These are phyloP conservation scores for Colletotrichum falcatum DNA, from an alignment of 2,329 filamentous ascomycete genomes.

Conservation along the genomic window DNA sequence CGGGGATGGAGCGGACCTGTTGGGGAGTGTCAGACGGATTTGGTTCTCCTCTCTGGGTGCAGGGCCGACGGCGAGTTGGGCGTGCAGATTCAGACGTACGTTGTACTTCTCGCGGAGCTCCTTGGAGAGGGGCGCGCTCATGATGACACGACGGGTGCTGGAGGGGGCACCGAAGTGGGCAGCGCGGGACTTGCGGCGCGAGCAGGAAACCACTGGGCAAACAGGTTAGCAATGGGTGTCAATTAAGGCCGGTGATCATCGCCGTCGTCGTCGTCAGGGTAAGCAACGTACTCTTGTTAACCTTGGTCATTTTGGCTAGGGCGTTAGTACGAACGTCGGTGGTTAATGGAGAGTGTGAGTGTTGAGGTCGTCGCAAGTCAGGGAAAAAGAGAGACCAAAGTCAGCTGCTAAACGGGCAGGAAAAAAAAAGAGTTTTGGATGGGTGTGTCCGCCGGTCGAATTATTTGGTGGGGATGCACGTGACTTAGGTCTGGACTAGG, in stretches of 20 bases:
- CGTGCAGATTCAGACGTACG: conserved; percentile 66
- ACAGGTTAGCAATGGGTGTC: conserved; percentile 42
- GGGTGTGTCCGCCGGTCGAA: background rate
- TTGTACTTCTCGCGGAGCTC: conserved; percentile 99
- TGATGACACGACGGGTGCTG: conserved; percentile 93
- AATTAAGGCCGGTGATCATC: background rate
- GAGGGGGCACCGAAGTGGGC: conserved; percentile 97
- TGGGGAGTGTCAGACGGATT: background rate
- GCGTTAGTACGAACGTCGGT: conserved; percentile 40
- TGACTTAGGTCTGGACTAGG: conserved; percentile 17
- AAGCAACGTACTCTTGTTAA: conserved; percentile 67
- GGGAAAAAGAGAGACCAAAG: background rate
- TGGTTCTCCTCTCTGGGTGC: background rate
- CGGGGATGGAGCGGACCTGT: conserved; percentile 92
- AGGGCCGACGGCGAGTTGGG: background rate
- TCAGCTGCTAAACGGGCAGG: background rate
- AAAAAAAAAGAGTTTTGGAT: conserved; percentile 15
- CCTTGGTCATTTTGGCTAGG: conserved; percentile 74
- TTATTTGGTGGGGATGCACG: conserved; percentile 4
- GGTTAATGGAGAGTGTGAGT: conserved; percentile 14
- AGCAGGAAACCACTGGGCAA: conserved; percentile 74
- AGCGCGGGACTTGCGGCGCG: conserved; percentile 98
- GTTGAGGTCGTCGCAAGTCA: conserved; percentile 21
- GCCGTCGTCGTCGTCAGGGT: no score
- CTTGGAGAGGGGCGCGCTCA: conserved; percentile 96